These are phyloP conservation scores for Cercospora zeina DNA, from an alignment of 2,329 filamentous ascomycete genomes.

Conservation along the genomic window DNA sequence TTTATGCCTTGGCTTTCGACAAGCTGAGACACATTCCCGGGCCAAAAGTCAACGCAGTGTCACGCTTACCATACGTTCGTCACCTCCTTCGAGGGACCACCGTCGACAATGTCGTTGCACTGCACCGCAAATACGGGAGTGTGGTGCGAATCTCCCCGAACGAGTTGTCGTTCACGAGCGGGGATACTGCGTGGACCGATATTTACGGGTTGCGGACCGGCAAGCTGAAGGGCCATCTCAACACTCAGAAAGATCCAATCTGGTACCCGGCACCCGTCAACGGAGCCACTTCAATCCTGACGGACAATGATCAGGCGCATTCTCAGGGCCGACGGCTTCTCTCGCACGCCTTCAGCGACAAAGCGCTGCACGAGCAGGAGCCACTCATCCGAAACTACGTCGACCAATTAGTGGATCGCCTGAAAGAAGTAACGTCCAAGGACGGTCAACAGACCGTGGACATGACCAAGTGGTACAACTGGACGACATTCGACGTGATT, in stretches of 20 bases:
- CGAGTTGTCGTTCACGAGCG: conserved; percentile 48
- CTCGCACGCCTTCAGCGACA: conserved; percentile 47
- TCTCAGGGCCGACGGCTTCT: conserved; percentile 44
- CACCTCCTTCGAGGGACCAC: conserved; percentile 33
- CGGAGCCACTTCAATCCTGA: conserved; percentile 36
- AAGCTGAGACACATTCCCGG: conserved; percentile 49
- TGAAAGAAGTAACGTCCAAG: conserved; percentile 37
- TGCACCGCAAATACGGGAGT: conserved; percentile 47
- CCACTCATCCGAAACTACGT: conserved; percentile 44
- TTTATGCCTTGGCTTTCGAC: conserved; percentile 48
- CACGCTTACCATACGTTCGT: conserved; percentile 31
- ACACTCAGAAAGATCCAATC: conserved; percentile 42
- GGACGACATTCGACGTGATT: conserved; percentile 42
- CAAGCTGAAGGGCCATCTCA: conserved; percentile 37
- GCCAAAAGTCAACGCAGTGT: conserved; percentile 39
- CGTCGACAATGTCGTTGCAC: conserved; percentile 45
- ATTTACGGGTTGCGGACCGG: conserved; percentile 45
- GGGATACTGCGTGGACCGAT: conserved; percentile 48
- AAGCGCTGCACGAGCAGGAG: conserved; percentile 47
- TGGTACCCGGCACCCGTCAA: conserved; percentile 42
- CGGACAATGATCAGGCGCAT: conserved; percentile 44
- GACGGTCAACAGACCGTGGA: conserved; percentile 26
- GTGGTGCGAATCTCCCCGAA: conserved; percentile 47
- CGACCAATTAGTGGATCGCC: conserved; percentile 43
- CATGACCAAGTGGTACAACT: conserved; percentile 41